Percentiles rank a stretch among this genome's conserved stretches.
Evolutionary conservation across 169 alveolate species (phyloP).

Genomic region (Eimeria maxima): DNA sequence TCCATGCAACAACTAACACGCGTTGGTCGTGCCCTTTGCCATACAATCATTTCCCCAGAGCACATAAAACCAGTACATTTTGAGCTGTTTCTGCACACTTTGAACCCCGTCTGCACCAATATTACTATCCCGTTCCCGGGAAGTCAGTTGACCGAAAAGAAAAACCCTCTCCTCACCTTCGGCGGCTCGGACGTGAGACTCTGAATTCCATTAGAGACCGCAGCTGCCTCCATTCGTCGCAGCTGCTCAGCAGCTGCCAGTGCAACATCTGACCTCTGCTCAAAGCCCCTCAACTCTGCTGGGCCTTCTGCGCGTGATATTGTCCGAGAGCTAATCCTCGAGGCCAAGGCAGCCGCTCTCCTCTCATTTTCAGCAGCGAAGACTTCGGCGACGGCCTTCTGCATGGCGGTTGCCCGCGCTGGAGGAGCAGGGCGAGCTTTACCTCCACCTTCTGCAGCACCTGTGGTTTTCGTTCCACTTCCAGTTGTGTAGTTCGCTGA

Average conservation of each 20-base stretch:
- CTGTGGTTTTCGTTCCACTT: neutral
- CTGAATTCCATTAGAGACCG: neutral
- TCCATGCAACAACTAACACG: neutral
- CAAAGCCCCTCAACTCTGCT: neutral
- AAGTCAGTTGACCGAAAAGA: neutral
- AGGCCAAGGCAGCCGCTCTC: conserved; percentile 50
- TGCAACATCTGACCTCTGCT: conserved; percentile 20
- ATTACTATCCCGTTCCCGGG: neutral
- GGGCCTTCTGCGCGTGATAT: conserved; percentile 58
- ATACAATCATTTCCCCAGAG: neutral
- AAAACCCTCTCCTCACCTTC: neutral
- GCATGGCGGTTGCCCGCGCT: neutral
- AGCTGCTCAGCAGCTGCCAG: conserved; percentile 53
- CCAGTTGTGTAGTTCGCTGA: neutral
- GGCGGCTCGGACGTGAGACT: neutral
- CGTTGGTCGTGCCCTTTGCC: neutral
- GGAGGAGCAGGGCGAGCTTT: neutral
- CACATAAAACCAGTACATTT: neutral
- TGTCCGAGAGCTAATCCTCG: conserved; percentile 25
- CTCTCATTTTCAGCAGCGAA: conserved; percentile 38
- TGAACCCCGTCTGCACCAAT: too few species aligned
- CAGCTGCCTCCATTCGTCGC: neutral
- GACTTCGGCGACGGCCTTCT: conserved; percentile 31
- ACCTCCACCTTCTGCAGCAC: neutral
- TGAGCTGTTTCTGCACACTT: neutral